Base-by-base conservation (phyloP, 2,329 filamentous ascomycete genomes). In the Penicillium sumatraense region DNA sequence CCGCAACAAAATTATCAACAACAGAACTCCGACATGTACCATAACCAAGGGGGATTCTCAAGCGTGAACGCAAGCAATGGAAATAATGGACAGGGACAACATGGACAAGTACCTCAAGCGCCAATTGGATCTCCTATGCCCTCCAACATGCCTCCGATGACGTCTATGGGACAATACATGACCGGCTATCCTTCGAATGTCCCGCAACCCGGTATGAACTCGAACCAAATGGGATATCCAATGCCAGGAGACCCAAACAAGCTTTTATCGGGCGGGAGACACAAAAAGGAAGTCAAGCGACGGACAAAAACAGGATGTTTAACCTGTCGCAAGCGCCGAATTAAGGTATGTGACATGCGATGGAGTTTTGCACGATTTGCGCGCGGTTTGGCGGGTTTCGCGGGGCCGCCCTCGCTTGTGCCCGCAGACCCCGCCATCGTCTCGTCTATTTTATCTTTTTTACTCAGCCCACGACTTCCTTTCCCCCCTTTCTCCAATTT, bases 301-400 rank as follows among this genome's bases (percentile, higher is more conserved):
- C 81, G 88, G 69, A 90, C 88, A 54, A 89, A 89, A 76, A 89
- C 86, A 1, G 86, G 86, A n/a, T 90, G 88, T 74, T 70, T 86
- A 65, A 86, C 83, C 20, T 86, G 83, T 74, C 78, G 83, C 67
- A 86, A 85, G 72, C 80, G 88, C 65, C 80, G 88, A 77, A 90
- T 90, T 74, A 90, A 90, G 86, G 88, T 90, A 76, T 74, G 83
- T 58, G 13, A 42, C n/a, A n/a, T 54, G 48, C 23, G 40, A 51
- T 51, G 35, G 49, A 51, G 52, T 62, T 54, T 56, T 53, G 49
- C 48, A 49, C 51, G 46, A n/a, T n/a, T 50, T 51, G 44, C 47
- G 55, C 45, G 49, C 27, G 35, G 29, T 53, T 52, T 58, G 63
- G 55, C 45, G 49, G 21, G 35, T 21, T 53, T 52, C 60, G 63